Evolutionary conservation across 441 rosid genomes (phyloP), one percentile per base, ranked within the genome.

Genomic region (Mallotus repandus): DNA sequence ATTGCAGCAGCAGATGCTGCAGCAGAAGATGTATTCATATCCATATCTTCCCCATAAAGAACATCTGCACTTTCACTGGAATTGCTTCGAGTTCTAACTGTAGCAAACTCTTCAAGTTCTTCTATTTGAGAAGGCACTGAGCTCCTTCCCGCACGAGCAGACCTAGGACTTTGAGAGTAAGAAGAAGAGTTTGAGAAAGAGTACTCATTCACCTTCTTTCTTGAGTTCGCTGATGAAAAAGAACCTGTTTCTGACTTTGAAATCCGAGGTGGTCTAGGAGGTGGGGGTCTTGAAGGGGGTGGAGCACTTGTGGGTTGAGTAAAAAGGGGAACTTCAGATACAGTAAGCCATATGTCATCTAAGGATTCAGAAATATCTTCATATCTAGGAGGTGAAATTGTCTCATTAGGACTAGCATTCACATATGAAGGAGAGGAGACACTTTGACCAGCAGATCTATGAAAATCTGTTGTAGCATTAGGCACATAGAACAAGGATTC

Each of bases 271-370:
- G 94, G 98, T 81, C 89, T 85, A 41, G 97, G 96, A 73, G 98
- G 98, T 68, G 99, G 96, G 49, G 99, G 99, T 71, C 99, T 89
- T 18, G 89, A 81, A 82, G 99, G 99, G 13, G 99, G 98, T 35
- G 94, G 96, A 70, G 96, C 92, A 63, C 79, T 81, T 10, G 97
- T 91, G 66, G 93, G 98, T 77, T 82, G 86, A 4, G 99, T 95
- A 81, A 80, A 89, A 73, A 95, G 92, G 53, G 97, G 97, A 80
- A 95, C 83, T 85, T 95, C 99, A 25, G 96, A 91, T 58, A 95
- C 94, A 25, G 96, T 91, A 32, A 92, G 98, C 99, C 99, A 95
- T 61, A 85, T 79, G 73, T 91, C 96, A 75, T 86, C 90, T 67
- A 83, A 78, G 46, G 94, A 76, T 57, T 87, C 92, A 49, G 84